Percentiles rank a stretch among this genome's conserved stretches.
phyloP scores from a whole-genome alignment of 2,329 filamentous ascomycete genomes.

The Alternaria hordeiaustralica region DNA sequence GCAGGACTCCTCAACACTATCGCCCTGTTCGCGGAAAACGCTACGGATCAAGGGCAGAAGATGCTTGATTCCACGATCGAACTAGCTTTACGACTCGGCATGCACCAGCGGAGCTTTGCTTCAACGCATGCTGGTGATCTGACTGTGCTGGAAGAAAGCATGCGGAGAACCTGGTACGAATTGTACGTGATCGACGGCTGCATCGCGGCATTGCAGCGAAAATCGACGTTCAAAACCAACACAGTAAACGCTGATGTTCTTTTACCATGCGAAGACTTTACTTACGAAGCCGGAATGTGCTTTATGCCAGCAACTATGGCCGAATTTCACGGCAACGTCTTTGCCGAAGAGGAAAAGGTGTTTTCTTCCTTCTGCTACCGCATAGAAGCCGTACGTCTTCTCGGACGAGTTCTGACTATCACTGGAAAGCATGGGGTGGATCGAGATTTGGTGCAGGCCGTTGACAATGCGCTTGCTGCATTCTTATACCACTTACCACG shows the following conservation, averaged over 20 bases:
- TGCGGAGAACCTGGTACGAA: conserved; percentile 88
- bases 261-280: conserved; percentile 78
- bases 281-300: conserved; percentile 51
- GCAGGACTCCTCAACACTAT: conserved; percentile 76
- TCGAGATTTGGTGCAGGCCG: conserved; percentile 54
- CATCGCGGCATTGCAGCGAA: conserved; percentile 76
- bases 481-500: conserved; percentile 79
- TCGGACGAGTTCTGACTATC: conserved; percentile 72
- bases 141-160: conserved; percentile 75
- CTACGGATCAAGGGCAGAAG: conserved; percentile 69
- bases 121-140: conserved; percentile 65
- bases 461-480: conserved; percentile 68
- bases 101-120: conserved; percentile 73
- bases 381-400: conserved; percentile 76
- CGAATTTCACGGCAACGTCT: conserved; percentile 75
- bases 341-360: conserved; percentile 68
- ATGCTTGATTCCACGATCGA: conserved; percentile 70
- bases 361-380: conserved; percentile 86
- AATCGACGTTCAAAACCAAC: conserved; percentile 69
- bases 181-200: conserved; percentile 78
- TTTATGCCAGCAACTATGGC: conserved; percentile 59
- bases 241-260: conserved; percentile 70
- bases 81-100: conserved; percentile 74
- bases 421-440: conserved; percentile 26
- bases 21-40: conserved; percentile 73